A percentile compares a stretch with the other conserved stretches of the same genome.
Conservation (phyloP, 2,329 filamentous ascomycete species). For the Paraconiothyrium sp. region DNA sequence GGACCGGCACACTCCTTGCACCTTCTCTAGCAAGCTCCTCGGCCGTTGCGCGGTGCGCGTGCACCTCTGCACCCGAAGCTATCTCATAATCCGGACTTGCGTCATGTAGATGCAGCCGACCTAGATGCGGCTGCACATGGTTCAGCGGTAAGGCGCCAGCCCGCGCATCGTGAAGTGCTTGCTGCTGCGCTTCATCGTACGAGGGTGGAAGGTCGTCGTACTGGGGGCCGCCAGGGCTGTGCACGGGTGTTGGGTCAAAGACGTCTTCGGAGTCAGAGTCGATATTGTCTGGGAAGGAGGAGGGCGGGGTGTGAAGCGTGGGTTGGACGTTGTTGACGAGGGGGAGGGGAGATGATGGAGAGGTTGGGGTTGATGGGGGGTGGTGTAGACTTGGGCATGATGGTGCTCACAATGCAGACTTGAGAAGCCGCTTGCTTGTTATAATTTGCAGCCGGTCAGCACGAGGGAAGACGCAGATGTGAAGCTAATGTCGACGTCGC, state of each 20-base stretch:
- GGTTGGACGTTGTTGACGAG: slow-evolving; percentile 30
- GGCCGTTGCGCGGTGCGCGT: slow-evolving; percentile 36
- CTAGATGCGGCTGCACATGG: slow-evolving; percentile 37
- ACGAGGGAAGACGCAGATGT: background rate
- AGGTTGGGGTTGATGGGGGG: slow-evolving; percentile 16
- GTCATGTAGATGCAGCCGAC: slow-evolving; percentile 23
- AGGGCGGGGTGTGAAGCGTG: slow-evolving; percentile 37
- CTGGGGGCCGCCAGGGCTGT: slow-evolving; percentile 43
- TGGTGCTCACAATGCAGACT: background rate
- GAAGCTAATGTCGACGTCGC: slow-evolving; percentile 6
- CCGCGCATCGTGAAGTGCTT: slow-evolving; percentile 40
- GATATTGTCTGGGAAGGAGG: slow-evolving; percentile 37
- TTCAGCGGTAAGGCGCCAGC: slow-evolving; percentile 37
- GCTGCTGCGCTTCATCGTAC: slow-evolving; percentile 47
- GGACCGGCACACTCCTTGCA: slow-evolving; percentile 24
- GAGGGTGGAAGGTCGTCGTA: slow-evolving; percentile 50
- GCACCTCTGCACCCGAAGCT: slow-evolving; percentile 33
- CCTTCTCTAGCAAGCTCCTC: slow-evolving; percentile 28
- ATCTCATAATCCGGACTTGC: slow-evolving; percentile 26
- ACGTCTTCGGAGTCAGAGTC: slow-evolving; percentile 43
- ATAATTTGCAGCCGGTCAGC: background rate
- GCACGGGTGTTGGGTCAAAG: slow-evolving; percentile 38
- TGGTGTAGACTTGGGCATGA: slow-evolving; percentile 33
- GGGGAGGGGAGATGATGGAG: slow-evolving; percentile 23
- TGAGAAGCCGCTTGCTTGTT: background rate